A percentile compares a stretch with the other conserved stretches of the same genome.
Evolutionary conservation across 768 basidiomycete species (phyloP).

Genomic region (Mycena polygramma): DNA sequence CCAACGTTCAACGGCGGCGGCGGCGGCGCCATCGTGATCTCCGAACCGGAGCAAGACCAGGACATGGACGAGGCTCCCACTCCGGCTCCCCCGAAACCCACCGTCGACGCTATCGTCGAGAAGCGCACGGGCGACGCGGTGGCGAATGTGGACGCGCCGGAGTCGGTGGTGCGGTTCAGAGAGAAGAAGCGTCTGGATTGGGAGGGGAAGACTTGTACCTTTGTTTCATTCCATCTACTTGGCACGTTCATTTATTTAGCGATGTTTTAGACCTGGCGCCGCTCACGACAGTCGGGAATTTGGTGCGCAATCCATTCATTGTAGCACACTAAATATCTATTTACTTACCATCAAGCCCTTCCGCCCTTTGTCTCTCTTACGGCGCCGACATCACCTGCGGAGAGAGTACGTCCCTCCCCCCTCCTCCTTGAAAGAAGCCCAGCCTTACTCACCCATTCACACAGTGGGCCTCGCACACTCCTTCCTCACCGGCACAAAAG

Average conservation of each 20-base stretch:
- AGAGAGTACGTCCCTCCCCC: conserved; percentile 71
- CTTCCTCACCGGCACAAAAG: conserved; percentile 88
- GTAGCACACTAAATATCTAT: background rate
- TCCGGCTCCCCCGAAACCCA: conserved; percentile 10
- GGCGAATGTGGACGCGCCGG: conserved; percentile 68
- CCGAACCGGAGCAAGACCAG: conserved; percentile 59
- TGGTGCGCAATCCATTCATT: conserved; percentile 63
- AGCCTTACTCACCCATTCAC: background rate
- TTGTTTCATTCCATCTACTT: too few relatives aligned
- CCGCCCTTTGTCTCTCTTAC: conserved; percentile 85
- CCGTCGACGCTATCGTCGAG: conserved; percentile 43
- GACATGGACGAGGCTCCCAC: conserved; percentile 42
- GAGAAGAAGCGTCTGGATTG: conserved; percentile 94
- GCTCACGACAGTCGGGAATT: conserved; percentile 94
- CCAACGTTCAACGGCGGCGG: too few relatives aligned
- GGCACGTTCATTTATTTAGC: too few relatives aligned
- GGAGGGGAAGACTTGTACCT: conserved; percentile 87
- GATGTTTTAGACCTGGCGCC: conserved; percentile 67
- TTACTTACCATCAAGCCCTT: conserved; percentile 74
- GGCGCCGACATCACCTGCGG: conserved; percentile 97
- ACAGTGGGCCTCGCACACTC: conserved; percentile 94
- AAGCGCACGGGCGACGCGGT: conserved; percentile 52
- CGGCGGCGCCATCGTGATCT: conserved; percentile 48
- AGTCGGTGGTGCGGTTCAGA: conserved; percentile 74
- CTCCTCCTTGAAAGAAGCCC: too few relatives aligned